phyloP scores from a whole-genome alignment of 257 asterid genomes.

The Solanum corneliomulleri region DNA sequence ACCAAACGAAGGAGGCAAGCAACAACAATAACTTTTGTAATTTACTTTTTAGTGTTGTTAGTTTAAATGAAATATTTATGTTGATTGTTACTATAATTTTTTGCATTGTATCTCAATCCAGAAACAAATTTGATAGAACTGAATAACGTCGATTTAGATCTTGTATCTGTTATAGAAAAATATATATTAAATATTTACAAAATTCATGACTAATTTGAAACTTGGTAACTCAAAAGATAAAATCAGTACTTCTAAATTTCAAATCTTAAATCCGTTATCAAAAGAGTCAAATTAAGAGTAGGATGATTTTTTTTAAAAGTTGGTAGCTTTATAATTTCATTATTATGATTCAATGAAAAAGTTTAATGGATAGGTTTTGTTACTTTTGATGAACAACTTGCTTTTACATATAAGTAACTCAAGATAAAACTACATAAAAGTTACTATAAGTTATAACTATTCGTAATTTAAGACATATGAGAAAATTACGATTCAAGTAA shows the following conservation, averaged over 20 bases:
- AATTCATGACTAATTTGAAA: not conserved
- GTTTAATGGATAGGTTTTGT: not conserved
- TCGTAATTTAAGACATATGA: not conserved
- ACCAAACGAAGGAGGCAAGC: not conserved
- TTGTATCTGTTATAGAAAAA: not conserved
- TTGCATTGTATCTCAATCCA: not conserved
- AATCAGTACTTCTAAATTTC: not conserved
- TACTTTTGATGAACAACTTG: not conserved
- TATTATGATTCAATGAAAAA: not conserved
- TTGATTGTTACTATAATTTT: not conserved
- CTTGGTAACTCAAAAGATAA: not conserved
- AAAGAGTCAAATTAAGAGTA: not conserved
- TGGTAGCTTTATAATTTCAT: not conserved
- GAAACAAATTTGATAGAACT: not conserved
- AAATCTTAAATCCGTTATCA: not conserved
- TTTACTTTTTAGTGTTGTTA: not conserved
- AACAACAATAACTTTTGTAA: not conserved
- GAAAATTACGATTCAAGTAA: not conserved
- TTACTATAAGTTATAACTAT: too few species aligned
- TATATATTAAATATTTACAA: not conserved
- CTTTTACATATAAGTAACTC: not conserved
- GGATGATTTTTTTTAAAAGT: not conserved
- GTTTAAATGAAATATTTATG: not conserved
- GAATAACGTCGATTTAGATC: not conserved
- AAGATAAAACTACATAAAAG: too few species aligned